These are phyloP conservation scores for Teunomyces funiuensis DNA, from an alignment of 805 yeast genomes.

Conservation along the genomic window DNA sequence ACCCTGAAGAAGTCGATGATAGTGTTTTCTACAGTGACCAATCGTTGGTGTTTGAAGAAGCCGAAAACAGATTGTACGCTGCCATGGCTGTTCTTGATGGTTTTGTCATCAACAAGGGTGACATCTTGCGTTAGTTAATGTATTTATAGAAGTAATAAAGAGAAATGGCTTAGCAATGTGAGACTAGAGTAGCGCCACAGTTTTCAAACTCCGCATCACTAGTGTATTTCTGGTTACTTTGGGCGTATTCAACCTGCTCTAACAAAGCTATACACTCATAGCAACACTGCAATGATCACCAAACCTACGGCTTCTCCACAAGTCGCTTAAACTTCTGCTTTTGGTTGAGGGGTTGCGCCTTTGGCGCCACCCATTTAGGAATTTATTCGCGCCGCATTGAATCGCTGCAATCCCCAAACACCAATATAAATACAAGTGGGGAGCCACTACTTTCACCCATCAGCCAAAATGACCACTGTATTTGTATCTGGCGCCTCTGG, in stretches of 20 bases:
- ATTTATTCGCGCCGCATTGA: not conserved
- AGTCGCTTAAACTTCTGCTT: not conserved
- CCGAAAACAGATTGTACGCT: slow-evolving; percentile 93
- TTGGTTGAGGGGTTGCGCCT: not conserved
- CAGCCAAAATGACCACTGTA: slow-evolving; percentile 14
- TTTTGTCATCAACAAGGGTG: slow-evolving; percentile 82
- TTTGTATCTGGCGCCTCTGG: slow-evolving; percentile 56
- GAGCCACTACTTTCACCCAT: not conserved
- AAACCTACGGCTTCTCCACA: not conserved
- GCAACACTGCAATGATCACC: no score
- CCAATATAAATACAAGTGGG: not conserved
- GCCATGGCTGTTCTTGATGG: slow-evolving; percentile 93
- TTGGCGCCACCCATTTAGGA: not conserved
- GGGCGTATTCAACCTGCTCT: no score
- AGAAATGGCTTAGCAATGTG: no score
- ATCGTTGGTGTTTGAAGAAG: slow-evolving; percentile 90
- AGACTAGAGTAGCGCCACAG: no score
- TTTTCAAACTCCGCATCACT: no score
- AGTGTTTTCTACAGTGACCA: slow-evolving; percentile 80
- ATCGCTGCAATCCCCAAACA: not conserved
- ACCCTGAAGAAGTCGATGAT: slow-evolving; percentile 89
- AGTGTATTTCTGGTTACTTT: no score
- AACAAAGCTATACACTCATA: no score
- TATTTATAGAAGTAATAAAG: no score
- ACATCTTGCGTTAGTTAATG: slow-evolving; percentile 33